Percentiles rank a stretch among this genome's conserved stretches.
These are phyloP conservation scores for Alternaria ventricosa DNA, from an alignment of 2,329 filamentous ascomycete genomes.

Conservation along the genomic window DNA sequence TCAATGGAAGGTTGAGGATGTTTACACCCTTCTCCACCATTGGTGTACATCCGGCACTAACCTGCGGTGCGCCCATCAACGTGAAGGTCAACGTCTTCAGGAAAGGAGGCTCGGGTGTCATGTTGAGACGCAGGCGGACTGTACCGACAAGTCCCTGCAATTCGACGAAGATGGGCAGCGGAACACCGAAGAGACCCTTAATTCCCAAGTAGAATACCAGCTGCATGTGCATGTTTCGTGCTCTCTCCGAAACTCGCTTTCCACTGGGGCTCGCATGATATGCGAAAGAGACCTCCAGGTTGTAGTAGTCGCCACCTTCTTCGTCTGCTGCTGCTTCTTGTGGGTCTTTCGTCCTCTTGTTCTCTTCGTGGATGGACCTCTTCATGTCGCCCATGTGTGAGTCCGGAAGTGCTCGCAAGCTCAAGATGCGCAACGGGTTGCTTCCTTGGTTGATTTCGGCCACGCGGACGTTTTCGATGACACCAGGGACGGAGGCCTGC, in stretches of 20 bases:
- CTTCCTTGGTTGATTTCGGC: constrained; percentile 93
- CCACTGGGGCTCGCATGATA: constrained; percentile 85
- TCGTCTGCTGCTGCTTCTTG: constrained; percentile 88
- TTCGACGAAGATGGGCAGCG: constrained; percentile 87
- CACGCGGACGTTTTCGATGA: constrained; percentile 94
- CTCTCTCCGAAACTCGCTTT: constrained; percentile 76
- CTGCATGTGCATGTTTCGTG: constrained; percentile 96
- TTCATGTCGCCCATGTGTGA: constrained; percentile 82
- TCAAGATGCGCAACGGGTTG: constrained; percentile 88
- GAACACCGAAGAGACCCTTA: constrained; percentile 86
- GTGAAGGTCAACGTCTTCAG: constrained; percentile 92
- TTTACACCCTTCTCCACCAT: constrained; percentile 93
- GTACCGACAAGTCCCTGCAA: constrained; percentile 91
- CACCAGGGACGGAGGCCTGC: constrained; percentile 88
- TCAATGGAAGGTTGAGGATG: constrained; percentile 86
- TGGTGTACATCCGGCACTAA: constrained; percentile 86
- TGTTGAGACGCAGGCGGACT: constrained; percentile 78
- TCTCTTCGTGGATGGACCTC: constrained; percentile 77
- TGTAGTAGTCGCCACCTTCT: constrained; percentile 91
- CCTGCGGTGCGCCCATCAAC: constrained; percentile 90
- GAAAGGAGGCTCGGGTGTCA: constrained; percentile 91
- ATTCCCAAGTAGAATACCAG: constrained; percentile 92
- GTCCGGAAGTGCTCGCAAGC: constrained; percentile 84
- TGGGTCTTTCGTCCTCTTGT: constrained; percentile 80
- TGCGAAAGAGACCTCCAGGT: constrained; percentile 86